phyloP scores from a whole-genome alignment of 2,329 filamentous ascomycete species.

The Shiraia sp. region DNA sequence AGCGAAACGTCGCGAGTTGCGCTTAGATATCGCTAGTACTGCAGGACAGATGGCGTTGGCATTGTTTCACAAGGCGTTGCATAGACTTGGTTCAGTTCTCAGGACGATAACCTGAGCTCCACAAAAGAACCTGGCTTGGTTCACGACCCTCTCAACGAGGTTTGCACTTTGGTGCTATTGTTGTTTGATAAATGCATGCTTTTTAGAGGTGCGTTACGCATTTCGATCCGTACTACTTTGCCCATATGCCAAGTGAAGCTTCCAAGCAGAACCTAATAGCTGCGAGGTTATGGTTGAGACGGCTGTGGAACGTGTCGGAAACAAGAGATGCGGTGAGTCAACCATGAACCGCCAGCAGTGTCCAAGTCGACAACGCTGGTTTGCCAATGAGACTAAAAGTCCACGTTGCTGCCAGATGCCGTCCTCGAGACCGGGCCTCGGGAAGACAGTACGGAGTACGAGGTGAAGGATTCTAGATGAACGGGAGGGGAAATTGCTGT shows the following conservation, averaged over 20 bases:
- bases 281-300: not conserved
- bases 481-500: not conserved
- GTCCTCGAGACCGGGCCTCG: too few relatives aligned
- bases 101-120: conserved; percentile 3
- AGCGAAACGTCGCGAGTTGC: conserved; percentile 5
- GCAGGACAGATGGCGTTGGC: conserved; percentile 22
- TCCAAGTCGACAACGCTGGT: too few relatives aligned
- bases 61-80: conserved; percentile 14
- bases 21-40: conserved; percentile 19
- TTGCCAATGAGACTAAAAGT: too few relatives aligned
- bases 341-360: not conserved
- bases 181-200: conserved; percentile 8
- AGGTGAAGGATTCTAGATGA: not conserved
- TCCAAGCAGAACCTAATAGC: not conserved
- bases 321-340: conserved; percentile 1
- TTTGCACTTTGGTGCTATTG: conserved; percentile 1
- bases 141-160: not conserved
- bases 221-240: not conserved
- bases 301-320: not conserved
- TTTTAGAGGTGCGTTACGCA: not conserved
- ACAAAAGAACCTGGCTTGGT: not conserved
- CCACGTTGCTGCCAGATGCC: too few relatives aligned
- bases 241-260: not conserved
- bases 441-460: too few relatives aligned
- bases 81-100: conserved; percentile 17